phyloP scores from a whole-genome alignment of 2,329 filamentous ascomycete genomes.

The Botrytis fragariae region DNA sequence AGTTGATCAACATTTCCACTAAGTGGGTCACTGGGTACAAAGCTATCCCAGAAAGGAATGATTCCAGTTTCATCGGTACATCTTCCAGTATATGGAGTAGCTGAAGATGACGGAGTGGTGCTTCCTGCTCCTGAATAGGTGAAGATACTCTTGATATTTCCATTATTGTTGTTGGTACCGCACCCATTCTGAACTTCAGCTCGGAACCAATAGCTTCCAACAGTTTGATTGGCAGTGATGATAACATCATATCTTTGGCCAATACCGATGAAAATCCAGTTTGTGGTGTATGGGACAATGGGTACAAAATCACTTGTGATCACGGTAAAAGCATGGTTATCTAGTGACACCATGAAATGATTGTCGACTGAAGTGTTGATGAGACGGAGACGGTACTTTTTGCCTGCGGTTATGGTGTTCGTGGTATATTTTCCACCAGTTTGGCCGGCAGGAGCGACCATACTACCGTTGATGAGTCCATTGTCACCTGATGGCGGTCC shows the following conservation, averaged over 20 bases:
- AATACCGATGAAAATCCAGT: conserved; percentile 42
- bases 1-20: conserved; percentile 2
- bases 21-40: conserved; percentile 15
- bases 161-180: conserved; percentile 17
- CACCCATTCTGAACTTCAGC: conserved; percentile 20
- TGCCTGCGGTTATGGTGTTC: conserved; percentile 23
- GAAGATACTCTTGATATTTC: conserved; percentile 22
- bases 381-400: conserved; percentile 46
- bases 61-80: conserved; percentile 20
- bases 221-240: conserved; percentile 44
- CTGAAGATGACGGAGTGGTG: conserved; percentile 16
- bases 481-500: conserved; percentile 40
- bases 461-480: conserved; percentile 47
- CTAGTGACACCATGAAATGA: conserved; percentile 47
- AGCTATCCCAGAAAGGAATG: conserved; percentile 20
- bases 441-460: conserved; percentile 22
- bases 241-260: conserved; percentile 46
- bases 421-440: conserved; percentile 24
- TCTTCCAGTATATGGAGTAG: conserved; percentile 15
- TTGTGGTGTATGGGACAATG: conserved; percentile 51
- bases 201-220: conserved; percentile 55
- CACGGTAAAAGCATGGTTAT: conserved; percentile 55
- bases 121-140: conserved; percentile 20
- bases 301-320: conserved; percentile 58
- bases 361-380: conserved; percentile 47